phyloP scores from a whole-genome alignment of 1,139 yeast genomes.

The Magnusiomyces suaveolens region DNA sequence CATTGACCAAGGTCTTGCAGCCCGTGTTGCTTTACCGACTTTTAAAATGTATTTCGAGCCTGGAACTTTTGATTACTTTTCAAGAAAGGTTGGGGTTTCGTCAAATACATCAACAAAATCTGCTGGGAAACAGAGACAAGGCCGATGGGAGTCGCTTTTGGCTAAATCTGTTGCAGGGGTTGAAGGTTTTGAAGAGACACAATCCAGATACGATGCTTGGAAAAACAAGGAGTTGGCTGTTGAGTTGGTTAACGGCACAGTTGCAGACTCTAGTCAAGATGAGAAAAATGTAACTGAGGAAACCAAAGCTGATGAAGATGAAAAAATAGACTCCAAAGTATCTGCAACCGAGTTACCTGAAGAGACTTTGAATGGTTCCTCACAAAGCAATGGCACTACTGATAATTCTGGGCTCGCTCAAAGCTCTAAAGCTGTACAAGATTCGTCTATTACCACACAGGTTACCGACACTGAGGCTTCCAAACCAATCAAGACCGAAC shows the following conservation, averaged over 20 bases:
- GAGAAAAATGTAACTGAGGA: slow-evolving; percentile 12
- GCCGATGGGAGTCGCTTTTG: slow-evolving; percentile 22
- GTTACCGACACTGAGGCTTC: too few relatives aligned
- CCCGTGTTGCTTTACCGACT: slow-evolving; percentile 69
- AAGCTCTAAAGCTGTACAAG: too few relatives aligned
- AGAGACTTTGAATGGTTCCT: too few relatives aligned
- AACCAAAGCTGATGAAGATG: too few relatives aligned
- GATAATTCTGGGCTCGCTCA: too few relatives aligned
- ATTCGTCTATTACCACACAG: too few relatives aligned
- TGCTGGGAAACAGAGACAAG: slow-evolving; percentile 17
- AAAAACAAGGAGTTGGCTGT: background rate
- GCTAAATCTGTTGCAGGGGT: slow-evolving; percentile 33
- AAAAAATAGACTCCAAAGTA: too few relatives aligned
- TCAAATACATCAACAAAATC: slow-evolving; percentile 17
- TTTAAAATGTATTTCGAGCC: slow-evolving; percentile 75
- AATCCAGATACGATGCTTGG: slow-evolving; percentile 19
- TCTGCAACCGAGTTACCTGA: too few relatives aligned
- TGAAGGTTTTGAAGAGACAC: slow-evolving; percentile 26
- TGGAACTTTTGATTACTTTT: slow-evolving; percentile 72
- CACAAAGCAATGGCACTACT: too few relatives aligned
- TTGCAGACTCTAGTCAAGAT: background rate
- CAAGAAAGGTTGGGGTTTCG: slow-evolving; percentile 26
- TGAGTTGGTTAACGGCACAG: background rate
- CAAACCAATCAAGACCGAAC: too few relatives aligned
- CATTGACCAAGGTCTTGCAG: slow-evolving; percentile 66